Percentiles rank a stretch among this genome's conserved stretches.
phyloP scores from a whole-genome alignment of 163 green algal genomes.

The Chlamydomonas reinhardtii region DNA sequence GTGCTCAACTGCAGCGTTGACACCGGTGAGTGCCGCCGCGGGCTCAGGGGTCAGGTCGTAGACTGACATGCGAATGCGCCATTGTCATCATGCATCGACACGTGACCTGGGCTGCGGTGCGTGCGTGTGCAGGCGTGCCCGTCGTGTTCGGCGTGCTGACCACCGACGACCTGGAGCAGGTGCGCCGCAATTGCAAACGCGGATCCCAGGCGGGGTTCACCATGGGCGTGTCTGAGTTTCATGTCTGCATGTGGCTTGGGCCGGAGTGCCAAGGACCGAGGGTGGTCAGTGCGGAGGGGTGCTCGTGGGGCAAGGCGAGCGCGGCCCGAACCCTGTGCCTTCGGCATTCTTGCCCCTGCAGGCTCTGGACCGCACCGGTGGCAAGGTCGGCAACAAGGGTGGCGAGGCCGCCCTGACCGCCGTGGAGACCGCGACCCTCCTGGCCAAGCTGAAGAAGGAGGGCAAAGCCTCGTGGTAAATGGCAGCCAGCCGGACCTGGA shows the following conservation, averaged over 20 bases:
- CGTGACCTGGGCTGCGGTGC: too few relatives aligned
- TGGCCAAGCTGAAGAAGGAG: conserved; percentile 66
- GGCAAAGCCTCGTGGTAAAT: conserved; percentile 60
- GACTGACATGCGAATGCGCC: background rate
- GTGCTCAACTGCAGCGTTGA: conserved; percentile 79
- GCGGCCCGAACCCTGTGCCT: too few relatives aligned
- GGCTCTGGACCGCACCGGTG: conserved; percentile 94
- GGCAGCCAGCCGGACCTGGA: too few relatives aligned
- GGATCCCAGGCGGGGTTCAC: too few relatives aligned
- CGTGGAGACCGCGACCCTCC: conserved; percentile 93
- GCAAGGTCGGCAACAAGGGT: conserved; percentile 98
- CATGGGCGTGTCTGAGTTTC: too few relatives aligned
- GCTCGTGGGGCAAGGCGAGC: too few relatives aligned
- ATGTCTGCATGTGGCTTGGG: too few relatives aligned
- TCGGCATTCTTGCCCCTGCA: too few relatives aligned
- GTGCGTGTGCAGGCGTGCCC: conserved; percentile 81
- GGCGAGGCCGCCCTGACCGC: conserved; percentile 92
- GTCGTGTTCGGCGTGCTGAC: conserved; percentile 99
- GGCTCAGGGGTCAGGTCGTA: too few relatives aligned
- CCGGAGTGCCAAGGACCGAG: too few relatives aligned
- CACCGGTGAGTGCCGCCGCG: conserved; percentile 60
- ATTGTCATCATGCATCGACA: background rate
- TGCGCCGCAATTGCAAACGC: conserved; percentile 17
- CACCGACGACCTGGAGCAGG: conserved; percentile 96
- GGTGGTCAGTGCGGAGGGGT: too few relatives aligned